These are phyloP conservation scores for Microcera coccophila DNA, from an alignment of 2,329 filamentous ascomycete species.

Conservation along the genomic window DNA sequence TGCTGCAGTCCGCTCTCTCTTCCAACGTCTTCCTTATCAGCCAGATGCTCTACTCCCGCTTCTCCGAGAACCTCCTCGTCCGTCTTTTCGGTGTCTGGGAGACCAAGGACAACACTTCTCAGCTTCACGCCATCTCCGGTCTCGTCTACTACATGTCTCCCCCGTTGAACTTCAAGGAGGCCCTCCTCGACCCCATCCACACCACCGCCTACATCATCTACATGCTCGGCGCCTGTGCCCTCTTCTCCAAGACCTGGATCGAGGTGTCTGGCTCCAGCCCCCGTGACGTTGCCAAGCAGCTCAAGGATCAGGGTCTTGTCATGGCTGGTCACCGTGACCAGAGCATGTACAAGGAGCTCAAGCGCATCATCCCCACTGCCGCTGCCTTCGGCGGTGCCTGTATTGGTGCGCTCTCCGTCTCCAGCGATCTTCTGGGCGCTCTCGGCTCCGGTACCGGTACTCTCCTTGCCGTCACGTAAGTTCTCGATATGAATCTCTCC, in stretches of 20 bases:
- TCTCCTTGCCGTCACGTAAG: conserved; percentile 95
- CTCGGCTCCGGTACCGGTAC: conserved; percentile 97
- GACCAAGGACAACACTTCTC: conserved; percentile 89
- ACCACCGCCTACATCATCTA: conserved; percentile 93
- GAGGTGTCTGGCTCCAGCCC: conserved; percentile 98
- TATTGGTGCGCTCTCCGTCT: conserved; percentile 95
- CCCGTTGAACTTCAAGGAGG: conserved; percentile 94
- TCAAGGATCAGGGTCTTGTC: conserved; percentile 98
- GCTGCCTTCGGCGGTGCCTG: conserved; percentile 98
- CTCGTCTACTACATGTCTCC: conserved; percentile 99
- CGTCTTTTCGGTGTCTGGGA: conserved; percentile 98
- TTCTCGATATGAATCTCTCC: conserved; percentile 33
- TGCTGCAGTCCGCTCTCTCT: conserved; percentile 97
- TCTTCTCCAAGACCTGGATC: conserved; percentile 99
- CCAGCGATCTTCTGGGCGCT: conserved; percentile 91
- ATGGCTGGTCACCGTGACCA: conserved; percentile 99
- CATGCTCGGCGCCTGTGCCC: conserved; percentile 95
- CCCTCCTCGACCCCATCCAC: conserved; percentile 93
- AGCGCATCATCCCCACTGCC: conserved; percentile 97
- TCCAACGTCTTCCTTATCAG: conserved; percentile 99
- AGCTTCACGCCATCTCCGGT: conserved; percentile 89
- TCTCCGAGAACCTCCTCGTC: conserved; percentile 97
- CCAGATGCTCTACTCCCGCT: conserved; percentile 98
- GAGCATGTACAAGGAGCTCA: conserved; percentile 99
- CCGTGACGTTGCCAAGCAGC: conserved; percentile 96